Conservation (phyloP, 495 filamentous ascomycete genomes). For the Penicillium dipodomyicola region DNA sequence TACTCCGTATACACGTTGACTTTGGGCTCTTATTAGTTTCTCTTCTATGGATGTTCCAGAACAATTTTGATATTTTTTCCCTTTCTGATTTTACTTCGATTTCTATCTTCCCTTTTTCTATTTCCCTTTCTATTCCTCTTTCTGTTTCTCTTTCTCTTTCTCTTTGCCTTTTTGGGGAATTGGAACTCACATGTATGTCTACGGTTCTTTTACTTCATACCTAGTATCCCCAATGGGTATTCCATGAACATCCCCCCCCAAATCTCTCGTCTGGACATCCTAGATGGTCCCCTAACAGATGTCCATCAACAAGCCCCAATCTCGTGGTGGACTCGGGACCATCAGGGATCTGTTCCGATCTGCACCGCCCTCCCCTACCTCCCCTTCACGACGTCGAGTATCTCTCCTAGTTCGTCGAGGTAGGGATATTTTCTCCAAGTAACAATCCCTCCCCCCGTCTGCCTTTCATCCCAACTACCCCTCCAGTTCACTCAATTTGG, state of each 20-base stretch:
- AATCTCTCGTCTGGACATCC: conserved; percentile 1
- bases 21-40: conserved; percentile 6
- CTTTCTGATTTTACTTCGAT: conserved; percentile 5
- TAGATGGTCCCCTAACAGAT: conserved; percentile 40
- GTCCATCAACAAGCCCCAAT: conserved; percentile 40
- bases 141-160: conserved; percentile 8
- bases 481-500: not conserved
- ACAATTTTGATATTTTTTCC: conserved; percentile 17
- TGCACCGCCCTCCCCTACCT: conserved; percentile 28
- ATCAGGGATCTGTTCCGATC: conserved; percentile 41
- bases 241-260: conserved; percentile 9
- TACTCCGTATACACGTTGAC: conserved; percentile 26
- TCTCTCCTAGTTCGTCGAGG: conserved; percentile 43
- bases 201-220: conserved; percentile 22
- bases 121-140: conserved; percentile 6
- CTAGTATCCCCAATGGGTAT: conserved; percentile 24
- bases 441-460: conserved; percentile 23
- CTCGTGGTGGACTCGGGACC: conserved; percentile 38
- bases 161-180: conserved; percentile 3
- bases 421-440: conserved; percentile 43
- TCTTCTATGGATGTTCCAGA: conserved; percentile 30
- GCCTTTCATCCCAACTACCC: conserved; percentile 9
- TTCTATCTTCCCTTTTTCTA: conserved; percentile 7
- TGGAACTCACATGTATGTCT: conserved; percentile 33
- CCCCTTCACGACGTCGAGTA: conserved; percentile 34